Percentiles rank a stretch among this genome's conserved stretches.
phyloP scores from a whole-genome alignment of 2,329 filamentous ascomycete species.

The Stemphylium vesicarium region DNA sequence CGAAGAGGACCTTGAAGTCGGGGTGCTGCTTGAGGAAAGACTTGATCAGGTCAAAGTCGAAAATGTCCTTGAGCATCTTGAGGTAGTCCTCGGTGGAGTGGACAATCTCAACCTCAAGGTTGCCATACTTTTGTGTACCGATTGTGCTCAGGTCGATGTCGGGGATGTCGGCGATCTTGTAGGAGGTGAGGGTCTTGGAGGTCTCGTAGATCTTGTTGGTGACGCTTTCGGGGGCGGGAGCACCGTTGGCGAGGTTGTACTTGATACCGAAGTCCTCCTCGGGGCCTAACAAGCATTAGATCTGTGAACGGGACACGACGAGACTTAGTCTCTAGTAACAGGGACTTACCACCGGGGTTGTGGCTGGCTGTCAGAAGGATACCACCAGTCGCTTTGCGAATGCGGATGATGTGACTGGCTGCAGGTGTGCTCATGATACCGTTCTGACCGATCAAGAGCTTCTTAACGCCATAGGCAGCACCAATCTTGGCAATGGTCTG shows the following conservation, averaged over 20 bases:
- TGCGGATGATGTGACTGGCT: conserved; percentile 93
- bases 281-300: conserved; percentile 65
- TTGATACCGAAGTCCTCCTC: conserved; percentile 98
- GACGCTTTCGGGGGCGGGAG: conserved; percentile 91
- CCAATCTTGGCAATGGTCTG: conserved; percentile 98
- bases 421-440: conserved; percentile 97
- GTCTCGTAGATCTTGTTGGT: conserved; percentile 98
- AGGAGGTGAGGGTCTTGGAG: conserved; percentile 86
- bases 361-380: conserved; percentile 97
- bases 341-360: conserved; percentile 86
- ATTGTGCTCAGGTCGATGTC: conserved; percentile 84
- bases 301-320: too few species aligned
- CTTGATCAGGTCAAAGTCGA: conserved; percentile 96
- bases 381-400: conserved; percentile 92
- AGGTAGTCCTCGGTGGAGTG: conserved; percentile 93
- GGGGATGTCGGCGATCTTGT: conserved; percentile 88
- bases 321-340: background rate
- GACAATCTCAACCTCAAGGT: conserved; percentile 91
- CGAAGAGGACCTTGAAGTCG: conserved; percentile 97
- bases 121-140: conserved; percentile 82
- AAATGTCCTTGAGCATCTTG: conserved; percentile 96
- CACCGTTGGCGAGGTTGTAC: conserved; percentile 97
- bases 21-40: conserved; percentile 85
- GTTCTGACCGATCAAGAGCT: conserved; percentile 93
- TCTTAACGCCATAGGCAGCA: conserved; percentile 97